phyloP scores from a whole-genome alignment of 2,329 filamentous ascomycete genomes.

The Sporothrix mexicana region DNA sequence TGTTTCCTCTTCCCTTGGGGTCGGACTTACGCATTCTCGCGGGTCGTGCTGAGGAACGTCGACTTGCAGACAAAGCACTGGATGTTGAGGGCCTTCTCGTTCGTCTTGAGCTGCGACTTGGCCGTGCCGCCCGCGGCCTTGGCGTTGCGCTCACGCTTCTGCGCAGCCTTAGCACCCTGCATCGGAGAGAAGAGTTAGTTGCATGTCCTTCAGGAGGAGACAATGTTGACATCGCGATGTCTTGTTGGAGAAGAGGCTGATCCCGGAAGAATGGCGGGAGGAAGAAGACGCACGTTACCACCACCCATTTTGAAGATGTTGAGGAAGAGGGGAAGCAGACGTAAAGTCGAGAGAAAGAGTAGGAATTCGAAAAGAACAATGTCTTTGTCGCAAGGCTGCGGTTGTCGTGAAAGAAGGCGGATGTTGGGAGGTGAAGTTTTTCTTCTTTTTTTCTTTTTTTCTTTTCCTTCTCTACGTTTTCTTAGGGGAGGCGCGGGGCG shows the following conservation, averaged over 20 bases:
- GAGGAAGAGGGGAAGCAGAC: neutral
- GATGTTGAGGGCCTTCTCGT: slow-evolving; percentile 75
- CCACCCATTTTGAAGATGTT: slow-evolving; percentile 43
- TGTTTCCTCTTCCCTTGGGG: neutral
- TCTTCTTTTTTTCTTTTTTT: neutral
- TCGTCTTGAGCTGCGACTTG: slow-evolving; percentile 73
- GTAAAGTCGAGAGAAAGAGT: neutral
- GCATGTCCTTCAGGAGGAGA: neutral
- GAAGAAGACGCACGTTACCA: slow-evolving; percentile 43
- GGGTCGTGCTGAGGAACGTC: slow-evolving; percentile 79
- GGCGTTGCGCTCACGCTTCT: slow-evolving; percentile 74
- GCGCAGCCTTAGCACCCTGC: slow-evolving; percentile 51
- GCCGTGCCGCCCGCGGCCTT: slow-evolving; percentile 61
- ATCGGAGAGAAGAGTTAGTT: slow-evolving; percentile 6
- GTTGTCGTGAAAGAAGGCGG: neutral
- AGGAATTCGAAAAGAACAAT: neutral
- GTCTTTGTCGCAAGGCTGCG: slow-evolving; percentile 11
- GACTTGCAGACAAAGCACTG: slow-evolving; percentile 79
- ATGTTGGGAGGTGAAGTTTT: neutral
- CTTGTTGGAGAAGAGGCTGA: neutral
- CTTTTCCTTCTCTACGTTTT: neutral
- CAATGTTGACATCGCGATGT: neutral
- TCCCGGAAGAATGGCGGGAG: neutral
- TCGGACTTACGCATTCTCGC: slow-evolving; percentile 66
- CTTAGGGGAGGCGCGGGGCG: slow-evolving; percentile 2